Conservation (phyloP, 768 basidiomycete species). For the Termitomyces sp. region DNA sequence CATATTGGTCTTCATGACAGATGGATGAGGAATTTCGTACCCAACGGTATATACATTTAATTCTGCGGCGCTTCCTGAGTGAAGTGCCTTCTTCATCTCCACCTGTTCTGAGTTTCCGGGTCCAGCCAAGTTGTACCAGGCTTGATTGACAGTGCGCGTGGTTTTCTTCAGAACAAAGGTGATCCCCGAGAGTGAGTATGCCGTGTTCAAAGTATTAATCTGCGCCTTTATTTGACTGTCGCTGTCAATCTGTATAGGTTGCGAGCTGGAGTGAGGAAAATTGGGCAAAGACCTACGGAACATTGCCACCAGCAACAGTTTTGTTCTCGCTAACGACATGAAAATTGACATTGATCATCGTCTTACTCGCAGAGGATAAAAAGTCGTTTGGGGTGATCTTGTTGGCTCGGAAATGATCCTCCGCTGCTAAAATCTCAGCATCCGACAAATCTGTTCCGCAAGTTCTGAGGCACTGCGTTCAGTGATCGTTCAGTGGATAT, state of each 20-base stretch:
- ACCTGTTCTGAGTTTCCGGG: conserved; percentile 31
- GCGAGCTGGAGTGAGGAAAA: background rate
- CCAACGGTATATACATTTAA: conserved; percentile 53
- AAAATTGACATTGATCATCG: conserved; percentile 18
- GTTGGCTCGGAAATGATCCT: conserved; percentile 14
- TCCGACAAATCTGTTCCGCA: background rate
- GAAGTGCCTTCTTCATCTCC: conserved; percentile 42
- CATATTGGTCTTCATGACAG: background rate
- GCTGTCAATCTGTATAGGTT: conserved; percentile 17
- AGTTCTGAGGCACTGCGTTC: background rate
- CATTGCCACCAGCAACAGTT: conserved; percentile 30
- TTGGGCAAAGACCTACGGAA: conserved; percentile 26
- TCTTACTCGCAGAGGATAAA: background rate
- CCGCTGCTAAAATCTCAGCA: conserved; percentile 9
- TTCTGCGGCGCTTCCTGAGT: conserved; percentile 31
- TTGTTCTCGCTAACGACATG: conserved; percentile 28
- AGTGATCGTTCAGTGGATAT: too few relatives aligned
- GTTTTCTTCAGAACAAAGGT: conserved; percentile 35
- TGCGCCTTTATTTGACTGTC: conserved; percentile 4
- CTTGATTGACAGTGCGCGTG: conserved; percentile 36
- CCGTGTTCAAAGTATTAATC: conserved; percentile 36
- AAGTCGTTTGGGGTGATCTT: conserved; percentile 3
- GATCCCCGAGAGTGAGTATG: conserved; percentile 31
- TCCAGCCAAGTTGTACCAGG: conserved; percentile 46
- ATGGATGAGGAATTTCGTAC: conserved; percentile 18